Conservation (phyloP, 1,284 basidiomycete genomes). For the Apiotrichum laibachii region DNA sequence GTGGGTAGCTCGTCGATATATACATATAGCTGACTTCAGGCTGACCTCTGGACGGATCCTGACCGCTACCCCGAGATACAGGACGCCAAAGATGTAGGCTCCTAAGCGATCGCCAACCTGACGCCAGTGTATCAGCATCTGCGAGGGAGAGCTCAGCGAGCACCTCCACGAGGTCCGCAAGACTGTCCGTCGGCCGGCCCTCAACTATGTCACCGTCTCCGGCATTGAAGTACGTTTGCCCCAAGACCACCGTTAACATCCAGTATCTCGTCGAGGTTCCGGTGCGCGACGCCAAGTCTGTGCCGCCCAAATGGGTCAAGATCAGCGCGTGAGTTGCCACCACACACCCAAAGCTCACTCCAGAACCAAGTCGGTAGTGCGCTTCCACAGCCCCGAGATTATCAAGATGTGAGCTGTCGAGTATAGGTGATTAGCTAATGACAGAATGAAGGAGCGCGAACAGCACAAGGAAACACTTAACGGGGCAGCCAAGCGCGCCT, state of each 20-base stretch:
- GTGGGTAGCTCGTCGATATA: neutral
- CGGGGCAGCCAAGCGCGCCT: conserved; percentile 64
- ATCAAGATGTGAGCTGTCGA: conserved; percentile 54
- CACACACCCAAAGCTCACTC: neutral
- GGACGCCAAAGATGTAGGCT: conserved; percentile 55
- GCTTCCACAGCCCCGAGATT: conserved; percentile 79
- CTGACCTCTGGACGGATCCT: conserved; percentile 68
- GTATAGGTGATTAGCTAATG: neutral
- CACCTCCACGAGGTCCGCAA: conserved; percentile 75
- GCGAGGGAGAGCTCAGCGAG: conserved; percentile 68
- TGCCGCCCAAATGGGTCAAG: conserved; percentile 77
- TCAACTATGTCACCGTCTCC: conserved; percentile 68
- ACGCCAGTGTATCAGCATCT: conserved; percentile 45
- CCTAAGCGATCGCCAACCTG: neutral
- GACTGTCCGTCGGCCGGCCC: conserved; percentile 66
- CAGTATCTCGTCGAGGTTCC: conserved; percentile 77
- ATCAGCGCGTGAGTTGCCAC: conserved; percentile 62
- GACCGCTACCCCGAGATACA: conserved; percentile 68
- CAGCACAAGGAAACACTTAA: conserved; percentile 73
- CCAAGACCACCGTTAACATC: no score
- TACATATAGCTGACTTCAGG: conserved; percentile 29
- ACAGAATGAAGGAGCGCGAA: conserved; percentile 64
- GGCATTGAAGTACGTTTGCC: conserved; percentile 63
- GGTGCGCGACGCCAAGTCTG: conserved; percentile 65
- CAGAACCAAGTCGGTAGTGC: conserved; percentile 70